phyloP scores from a whole-genome alignment of 805 yeast species.

The Starmera pachycereana region DNA sequence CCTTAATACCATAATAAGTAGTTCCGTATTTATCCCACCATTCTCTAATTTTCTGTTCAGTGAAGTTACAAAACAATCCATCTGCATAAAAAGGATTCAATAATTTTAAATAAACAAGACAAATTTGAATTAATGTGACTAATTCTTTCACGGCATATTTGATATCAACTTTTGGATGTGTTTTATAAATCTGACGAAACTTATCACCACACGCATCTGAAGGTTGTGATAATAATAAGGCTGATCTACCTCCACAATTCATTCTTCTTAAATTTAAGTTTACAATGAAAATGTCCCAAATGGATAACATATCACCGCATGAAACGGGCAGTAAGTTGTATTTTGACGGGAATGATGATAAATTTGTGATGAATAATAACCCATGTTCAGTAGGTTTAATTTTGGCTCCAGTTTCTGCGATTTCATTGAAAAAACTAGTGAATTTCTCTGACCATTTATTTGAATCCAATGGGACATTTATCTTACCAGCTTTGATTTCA shows the following conservation, averaged over 20 bases:
- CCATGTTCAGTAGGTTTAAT: conserved; percentile 56
- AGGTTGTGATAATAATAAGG: conserved; percentile 59
- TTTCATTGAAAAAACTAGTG: conserved; percentile 52
- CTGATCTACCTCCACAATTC: conserved; percentile 80
- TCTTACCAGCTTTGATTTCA: conserved; percentile 46
- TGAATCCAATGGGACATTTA: conserved; percentile 33
- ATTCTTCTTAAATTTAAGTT: conserved; percentile 70
- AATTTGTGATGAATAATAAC: conserved; percentile 65
- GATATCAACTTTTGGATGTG: conserved; percentile 28
- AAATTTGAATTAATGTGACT: conserved; percentile 63
- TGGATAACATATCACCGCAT: conserved; percentile 36
- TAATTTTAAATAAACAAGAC: conserved; percentile 67
- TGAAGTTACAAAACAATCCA: conserved; percentile 73
- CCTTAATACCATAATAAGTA: conserved; percentile 25
- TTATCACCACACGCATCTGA: conserved; percentile 74
- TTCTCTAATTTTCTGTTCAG: conserved; percentile 54
- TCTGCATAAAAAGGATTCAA: conserved; percentile 64
- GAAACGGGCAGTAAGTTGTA: conserved; percentile 63
- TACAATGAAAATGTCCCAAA: conserved; percentile 49
- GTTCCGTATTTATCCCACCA: conserved; percentile 83
- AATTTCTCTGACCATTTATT: conserved; percentile 30
- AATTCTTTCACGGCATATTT: conserved; percentile 36
- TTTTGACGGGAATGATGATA: conserved; percentile 71
- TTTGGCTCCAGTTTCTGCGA: conserved; percentile 55
- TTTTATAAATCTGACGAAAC: conserved; percentile 63